Percentiles rank a stretch among this genome's conserved stretches.
These are phyloP conservation scores for Saccharomycopsis sp. DNA, from an alignment of 805 yeast species.

Conservation along the genomic window DNA sequence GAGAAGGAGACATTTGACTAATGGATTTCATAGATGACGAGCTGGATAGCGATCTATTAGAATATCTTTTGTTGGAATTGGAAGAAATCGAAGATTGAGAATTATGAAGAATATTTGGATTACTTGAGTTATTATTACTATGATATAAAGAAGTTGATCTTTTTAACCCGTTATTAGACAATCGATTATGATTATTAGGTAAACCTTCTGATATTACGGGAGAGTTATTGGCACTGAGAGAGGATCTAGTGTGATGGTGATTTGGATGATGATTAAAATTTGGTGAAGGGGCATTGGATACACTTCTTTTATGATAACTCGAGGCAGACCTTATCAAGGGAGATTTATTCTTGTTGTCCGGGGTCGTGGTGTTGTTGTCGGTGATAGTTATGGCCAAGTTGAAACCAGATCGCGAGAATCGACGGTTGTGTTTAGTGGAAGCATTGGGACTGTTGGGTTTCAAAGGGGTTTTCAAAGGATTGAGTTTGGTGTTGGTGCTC, in stretches of 20 bases:
- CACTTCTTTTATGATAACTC: constrained; percentile 4
- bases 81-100: not conserved
- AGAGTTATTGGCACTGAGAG: constrained; percentile 4
- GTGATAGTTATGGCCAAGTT: constrained; percentile 14
- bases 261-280: too few relatives aligned
- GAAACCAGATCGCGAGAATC: constrained; percentile 14
- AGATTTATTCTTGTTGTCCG: constrained; percentile 2
- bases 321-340: too few relatives aligned
- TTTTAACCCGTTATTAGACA: not conserved
- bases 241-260: too few relatives aligned
- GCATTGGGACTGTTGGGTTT: not conserved
- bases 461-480: not conserved
- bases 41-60: not conserved
- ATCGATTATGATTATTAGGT: too few relatives aligned
- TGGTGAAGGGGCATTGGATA: constrained; percentile 3
- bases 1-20: not conserved
- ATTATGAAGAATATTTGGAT: too few relatives aligned
- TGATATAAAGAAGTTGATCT: constrained; percentile 11
- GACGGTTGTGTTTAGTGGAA: not conserved
- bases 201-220: constrained; percentile 3
- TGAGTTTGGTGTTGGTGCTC: not conserved
- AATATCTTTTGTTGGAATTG: not conserved
- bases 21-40: not conserved
- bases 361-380: too few relatives aligned
- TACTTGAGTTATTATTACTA: too few relatives aligned